Conservation (phyloP, 1,284 basidiomycete genomes). For the Sphagnurus paluster region DNA sequence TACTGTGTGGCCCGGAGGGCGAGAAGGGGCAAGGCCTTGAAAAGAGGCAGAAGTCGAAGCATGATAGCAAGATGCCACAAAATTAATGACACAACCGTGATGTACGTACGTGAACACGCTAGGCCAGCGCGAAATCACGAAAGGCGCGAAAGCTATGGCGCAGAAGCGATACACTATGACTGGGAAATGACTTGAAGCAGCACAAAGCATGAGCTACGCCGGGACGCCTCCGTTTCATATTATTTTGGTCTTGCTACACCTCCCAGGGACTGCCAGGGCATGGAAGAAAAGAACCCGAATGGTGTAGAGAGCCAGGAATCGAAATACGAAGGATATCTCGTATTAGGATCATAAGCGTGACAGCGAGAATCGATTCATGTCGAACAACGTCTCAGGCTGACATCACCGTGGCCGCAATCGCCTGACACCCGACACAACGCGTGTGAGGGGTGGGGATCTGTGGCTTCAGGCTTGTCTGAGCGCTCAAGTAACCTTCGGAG, state of each 20-base stretch:
- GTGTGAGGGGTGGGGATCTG: conserved; percentile 1
- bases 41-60: conserved; percentile 10
- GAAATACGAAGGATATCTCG: background rate
- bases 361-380: conserved; percentile 6
- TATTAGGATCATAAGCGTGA: conserved; percentile 4
- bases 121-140: conserved; percentile 4
- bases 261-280: background rate
- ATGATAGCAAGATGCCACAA: conserved; percentile 1
- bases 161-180: background rate
- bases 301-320: no score
- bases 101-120: conserved; percentile 7
- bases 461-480: background rate
- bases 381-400: conserved; percentile 4
- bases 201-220: conserved; percentile 11
- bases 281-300: background rate
- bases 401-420: background rate
- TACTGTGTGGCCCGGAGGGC: background rate
- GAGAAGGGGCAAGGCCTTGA: conserved; percentile 1
- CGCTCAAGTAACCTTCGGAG: background rate
- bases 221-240: conserved; percentile 3
- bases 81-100: conserved; percentile 12
- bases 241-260: background rate
- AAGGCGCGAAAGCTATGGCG: background rate
- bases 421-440: background rate
- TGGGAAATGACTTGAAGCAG: background rate